These are phyloP conservation scores for Candida michaelii DNA, from an alignment of 805 yeast species.

Conservation along the genomic window DNA sequence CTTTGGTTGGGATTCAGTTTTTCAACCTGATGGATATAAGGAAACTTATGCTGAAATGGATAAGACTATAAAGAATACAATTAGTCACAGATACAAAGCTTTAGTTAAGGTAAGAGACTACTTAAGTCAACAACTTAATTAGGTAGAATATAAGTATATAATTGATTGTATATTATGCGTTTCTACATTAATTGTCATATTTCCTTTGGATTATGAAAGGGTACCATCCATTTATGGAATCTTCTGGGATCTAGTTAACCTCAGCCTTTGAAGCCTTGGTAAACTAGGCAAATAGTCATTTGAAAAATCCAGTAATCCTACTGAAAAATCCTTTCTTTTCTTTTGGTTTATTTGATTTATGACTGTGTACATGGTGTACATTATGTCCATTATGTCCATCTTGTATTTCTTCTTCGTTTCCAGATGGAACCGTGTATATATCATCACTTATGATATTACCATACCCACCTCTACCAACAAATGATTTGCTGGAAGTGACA, in stretches of 20 bases:
- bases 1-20: slow-evolving; percentile 95
- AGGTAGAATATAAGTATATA: background rate
- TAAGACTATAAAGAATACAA: slow-evolving; percentile 68
- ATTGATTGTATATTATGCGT: background rate
- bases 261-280: background rate
- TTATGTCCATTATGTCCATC: slow-evolving; percentile 9
- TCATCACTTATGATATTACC: slow-evolving; percentile 51
- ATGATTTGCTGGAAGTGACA: slow-evolving; percentile 45
- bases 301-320: slow-evolving; percentile 48
- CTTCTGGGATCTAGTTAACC: background rate
- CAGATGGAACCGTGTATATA: slow-evolving; percentile 37
- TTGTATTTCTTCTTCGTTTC: slow-evolving; percentile 24
- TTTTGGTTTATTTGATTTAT: slow-evolving; percentile 7
- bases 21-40: slow-evolving; percentile 74
- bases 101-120: slow-evolving; percentile 66
- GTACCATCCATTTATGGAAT: too few species aligned
- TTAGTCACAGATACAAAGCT: slow-evolving; percentile 88
- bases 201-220: too few species aligned
- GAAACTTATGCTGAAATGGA: slow-evolving; percentile 85
- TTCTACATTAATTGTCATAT: slow-evolving; percentile 5
- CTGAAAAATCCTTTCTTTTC: slow-evolving; percentile 39
- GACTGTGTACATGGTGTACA: background rate
- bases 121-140: slow-evolving; percentile 22
- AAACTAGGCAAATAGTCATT: slow-evolving; percentile 10
- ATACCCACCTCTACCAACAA: slow-evolving; percentile 66